Percentiles rank a stretch among this genome's conserved stretches.
Conservation (phyloP, 192 early-diverging fungal species). For the Nowakowskiella sp. region DNA sequence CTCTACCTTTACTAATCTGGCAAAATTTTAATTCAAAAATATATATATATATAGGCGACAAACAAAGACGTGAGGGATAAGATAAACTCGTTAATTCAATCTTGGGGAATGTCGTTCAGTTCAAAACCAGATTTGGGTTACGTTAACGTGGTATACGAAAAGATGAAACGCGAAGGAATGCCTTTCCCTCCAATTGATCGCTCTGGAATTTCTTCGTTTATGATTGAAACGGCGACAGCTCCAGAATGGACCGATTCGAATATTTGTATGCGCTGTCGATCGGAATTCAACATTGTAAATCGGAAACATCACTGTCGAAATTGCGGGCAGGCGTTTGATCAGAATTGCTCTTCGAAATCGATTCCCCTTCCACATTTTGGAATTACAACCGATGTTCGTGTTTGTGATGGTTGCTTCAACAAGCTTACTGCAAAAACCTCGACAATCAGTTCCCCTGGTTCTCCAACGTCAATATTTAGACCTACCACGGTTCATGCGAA, state of each 20-base stretch:
- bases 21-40: no score
- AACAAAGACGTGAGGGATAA: constrained; percentile 72
- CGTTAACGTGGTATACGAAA: constrained; percentile 69
- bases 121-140: constrained; percentile 72
- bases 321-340: constrained; percentile 90
- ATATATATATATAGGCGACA: constrained; percentile 13
- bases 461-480: constrained; percentile 3
- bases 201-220: constrained; percentile 42
- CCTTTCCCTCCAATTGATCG: constrained; percentile 63
- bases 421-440: constrained; percentile 49
- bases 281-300: constrained; percentile 86
- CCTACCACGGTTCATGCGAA: background rate
- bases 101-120: constrained; percentile 80
- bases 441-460: background rate
- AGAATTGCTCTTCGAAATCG: constrained; percentile 84
- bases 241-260: constrained; percentile 95
- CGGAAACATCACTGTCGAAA: constrained; percentile 98
- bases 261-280: constrained; percentile 90
- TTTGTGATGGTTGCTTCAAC: constrained; percentile 88
- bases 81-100: constrained; percentile 71
- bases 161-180: constrained; percentile 67
- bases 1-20: background rate
- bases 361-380: constrained; percentile 78
- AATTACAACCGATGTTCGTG: constrained; percentile 82
- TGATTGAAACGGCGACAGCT: constrained; percentile 83